Base-by-base conservation (phyloP, 2,329 filamentous ascomycete genomes). In the Aspergillus melleus region DNA sequence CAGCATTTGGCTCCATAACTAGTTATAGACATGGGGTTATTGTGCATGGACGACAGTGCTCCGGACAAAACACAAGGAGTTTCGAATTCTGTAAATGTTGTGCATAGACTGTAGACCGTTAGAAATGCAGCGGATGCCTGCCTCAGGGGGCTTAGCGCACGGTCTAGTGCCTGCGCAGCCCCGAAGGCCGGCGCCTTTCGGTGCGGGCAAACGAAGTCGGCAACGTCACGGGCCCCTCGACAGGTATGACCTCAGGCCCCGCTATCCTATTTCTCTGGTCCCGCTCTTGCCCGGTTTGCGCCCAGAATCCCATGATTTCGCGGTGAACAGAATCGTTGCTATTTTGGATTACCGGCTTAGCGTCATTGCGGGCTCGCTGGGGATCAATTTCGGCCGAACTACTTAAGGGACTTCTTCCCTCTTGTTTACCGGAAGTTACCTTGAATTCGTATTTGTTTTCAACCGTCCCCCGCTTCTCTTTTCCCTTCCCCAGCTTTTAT, bases 231-330 rank as follows among this genome's bases (percentile, higher is more conserved):
- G 57, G 36, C 36, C 16, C 11, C 32, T 12, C 32, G 32, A 36
- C 14, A 3, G 36, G 36, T 16, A 42, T 42, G 36, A 42, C 36
- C 36, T 42, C 36, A 42, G 36, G 36, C 36, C 36, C 36, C 36
- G 36, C 16, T n/a, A 16, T 57, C 65, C 65, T 62, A 66, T 61
- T 61, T 65, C 14, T 14, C 65, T 65, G 55, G 52, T 53, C 54
- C 49, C 54, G 49, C 53, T 52, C 54, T 51, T 46, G 49, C 54
- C 36, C 19, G 44, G 44, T 24, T 24, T 47, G 19, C 14, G 36
- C 22, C 29, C 16, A n/a, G n/a, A 46, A 24, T 20, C 16, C 57
- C 19, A 46, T 46, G 42, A 8, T 46, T 46, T 24, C 19, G 44
- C 19, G 8, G 44, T 20, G 12, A 47, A 20, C 24, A 14, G 44